Percentiles rank a stretch among this genome's conserved stretches.
Conservation (phyloP, 2,329 filamentous ascomycete species). For the Phyllosticta citriasiana region DNA sequence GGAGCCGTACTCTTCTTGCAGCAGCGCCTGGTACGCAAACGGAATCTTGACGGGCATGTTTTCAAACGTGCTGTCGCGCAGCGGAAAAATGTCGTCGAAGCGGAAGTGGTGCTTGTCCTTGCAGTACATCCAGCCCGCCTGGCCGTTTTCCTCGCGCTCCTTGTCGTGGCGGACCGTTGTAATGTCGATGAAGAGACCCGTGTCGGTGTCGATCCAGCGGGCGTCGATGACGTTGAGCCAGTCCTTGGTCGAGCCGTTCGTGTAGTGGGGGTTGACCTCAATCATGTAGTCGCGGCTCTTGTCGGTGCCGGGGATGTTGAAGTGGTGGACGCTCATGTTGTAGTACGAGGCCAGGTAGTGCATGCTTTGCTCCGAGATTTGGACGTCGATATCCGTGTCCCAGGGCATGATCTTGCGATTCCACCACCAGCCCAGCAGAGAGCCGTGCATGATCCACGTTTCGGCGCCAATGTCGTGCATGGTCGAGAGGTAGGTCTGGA, state of each 20-base stretch:
- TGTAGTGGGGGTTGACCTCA: constrained; percentile 50
- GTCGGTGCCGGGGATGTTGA: constrained; percentile 24
- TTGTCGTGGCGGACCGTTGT: constrained; percentile 44
- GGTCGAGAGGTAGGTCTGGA: constrained; percentile 46
- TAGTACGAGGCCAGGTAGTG: constrained; percentile 48
- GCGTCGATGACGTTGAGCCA: constrained; percentile 48
- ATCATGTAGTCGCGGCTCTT: constrained; percentile 38
- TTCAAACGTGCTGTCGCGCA: constrained; percentile 46
- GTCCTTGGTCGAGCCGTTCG: constrained; percentile 34
- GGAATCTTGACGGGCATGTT: constrained; percentile 44
- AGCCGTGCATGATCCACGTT: constrained; percentile 56
- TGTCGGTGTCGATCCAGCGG: constrained; percentile 50
- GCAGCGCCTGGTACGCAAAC: constrained; percentile 44
- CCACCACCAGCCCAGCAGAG: constrained; percentile 54
- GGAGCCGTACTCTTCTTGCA: constrained; percentile 46
- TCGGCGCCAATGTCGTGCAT: constrained; percentile 48
- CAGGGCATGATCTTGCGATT: constrained; percentile 51
- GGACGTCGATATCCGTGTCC: constrained; percentile 52
- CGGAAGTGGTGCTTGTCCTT: constrained; percentile 49
- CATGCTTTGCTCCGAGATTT: constrained; percentile 46
- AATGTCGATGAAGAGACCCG: constrained; percentile 53
- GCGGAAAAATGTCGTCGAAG: constrained; percentile 46
- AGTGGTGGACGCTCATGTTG: constrained; percentile 49
- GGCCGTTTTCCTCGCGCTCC: constrained; percentile 27
- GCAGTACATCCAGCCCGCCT: constrained; percentile 39